These are phyloP conservation scores for Phycomyces blakesleeanus DNA, from an alignment of 192 early-diverging fungal genomes.

Conservation along the genomic window DNA sequence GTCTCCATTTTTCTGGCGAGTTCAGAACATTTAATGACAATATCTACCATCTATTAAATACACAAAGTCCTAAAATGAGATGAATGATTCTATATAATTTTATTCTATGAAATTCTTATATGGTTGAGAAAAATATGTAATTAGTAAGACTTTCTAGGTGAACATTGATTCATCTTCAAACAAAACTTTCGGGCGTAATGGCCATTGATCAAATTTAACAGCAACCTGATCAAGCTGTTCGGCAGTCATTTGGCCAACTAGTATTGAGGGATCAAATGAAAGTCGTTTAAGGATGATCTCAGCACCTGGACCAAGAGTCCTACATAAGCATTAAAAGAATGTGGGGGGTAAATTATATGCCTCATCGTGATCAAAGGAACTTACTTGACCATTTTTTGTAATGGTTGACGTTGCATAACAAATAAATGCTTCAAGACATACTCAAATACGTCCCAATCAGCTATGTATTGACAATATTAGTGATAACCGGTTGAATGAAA, in stretches of 20 bases:
- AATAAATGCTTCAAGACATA: constrained; percentile 38
- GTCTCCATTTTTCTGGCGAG: no score
- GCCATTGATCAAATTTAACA: constrained; percentile 52
- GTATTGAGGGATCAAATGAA: constrained; percentile 39
- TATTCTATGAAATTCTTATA: no score
- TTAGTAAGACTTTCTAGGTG: no score
- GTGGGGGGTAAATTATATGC: background rate
- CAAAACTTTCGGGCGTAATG: constrained; percentile 41
- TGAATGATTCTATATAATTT: no score
- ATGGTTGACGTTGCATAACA: constrained; percentile 30
- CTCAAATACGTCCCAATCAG: constrained; percentile 40
- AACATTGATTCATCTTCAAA: constrained; percentile 38
- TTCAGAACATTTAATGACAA: no score
- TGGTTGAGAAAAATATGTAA: no score
- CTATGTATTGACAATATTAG: constrained; percentile 5
- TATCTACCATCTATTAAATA: no score
- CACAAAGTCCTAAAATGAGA: no score
- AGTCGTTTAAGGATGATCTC: constrained; percentile 45
- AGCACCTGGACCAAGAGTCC: constrained; percentile 49
- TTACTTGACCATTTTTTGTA: constrained; percentile 36
- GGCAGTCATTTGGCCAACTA: constrained; percentile 39
- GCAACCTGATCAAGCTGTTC: constrained; percentile 49
- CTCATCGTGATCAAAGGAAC: background rate
- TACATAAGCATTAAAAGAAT: constrained; percentile 3
- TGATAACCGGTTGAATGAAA: background rate